Conservation (phyloP, 306 rosid species). For the Acmispon strigosus region DNA sequence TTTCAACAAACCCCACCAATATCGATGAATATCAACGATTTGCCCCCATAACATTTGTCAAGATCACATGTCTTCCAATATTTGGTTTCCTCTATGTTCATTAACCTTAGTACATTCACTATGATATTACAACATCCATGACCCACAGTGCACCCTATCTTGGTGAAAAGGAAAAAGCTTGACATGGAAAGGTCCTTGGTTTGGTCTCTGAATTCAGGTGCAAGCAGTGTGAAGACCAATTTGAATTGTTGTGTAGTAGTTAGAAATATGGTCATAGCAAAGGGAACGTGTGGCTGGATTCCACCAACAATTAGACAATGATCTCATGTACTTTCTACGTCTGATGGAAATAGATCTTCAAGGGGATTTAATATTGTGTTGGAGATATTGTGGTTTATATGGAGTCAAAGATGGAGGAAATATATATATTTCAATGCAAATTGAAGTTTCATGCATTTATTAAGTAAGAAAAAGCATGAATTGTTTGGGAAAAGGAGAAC, state of each 20-base stretch:
- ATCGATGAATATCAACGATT: slow-evolving; percentile 21
- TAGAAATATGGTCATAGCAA: slow-evolving; percentile 13
- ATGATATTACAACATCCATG: slow-evolving; percentile 15
- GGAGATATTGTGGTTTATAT: slow-evolving; percentile 5
- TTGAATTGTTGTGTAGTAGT: slow-evolving; percentile 9
- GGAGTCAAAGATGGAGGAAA: slow-evolving; percentile 21
- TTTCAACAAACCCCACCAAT: slow-evolving; percentile 4
- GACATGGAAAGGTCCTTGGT: slow-evolving; percentile 22
- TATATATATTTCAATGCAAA: background rate
- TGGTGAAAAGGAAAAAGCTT: slow-evolving; percentile 5
- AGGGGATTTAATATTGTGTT: slow-evolving; percentile 23
- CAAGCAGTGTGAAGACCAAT: slow-evolving; percentile 24
- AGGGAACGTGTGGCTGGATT: slow-evolving; percentile 33
- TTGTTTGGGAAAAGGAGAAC: slow-evolving; percentile 30
- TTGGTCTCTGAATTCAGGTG: slow-evolving; percentile 37
- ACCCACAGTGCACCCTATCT: slow-evolving; percentile 30
- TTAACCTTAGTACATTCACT: slow-evolving; percentile 11
- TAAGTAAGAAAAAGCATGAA: slow-evolving; percentile 5
- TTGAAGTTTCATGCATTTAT: background rate
- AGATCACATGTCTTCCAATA: slow-evolving; percentile 25
- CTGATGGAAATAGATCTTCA: slow-evolving; percentile 31
- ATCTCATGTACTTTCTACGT: slow-evolving; percentile 42
- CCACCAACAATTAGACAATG: slow-evolving; percentile 57
- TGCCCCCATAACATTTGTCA: slow-evolving; percentile 27
- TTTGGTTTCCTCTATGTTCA: slow-evolving; percentile 33